phyloP scores from a whole-genome alignment of 2,329 filamentous ascomycete genomes.

The Ophiosphaerella herpotricha region DNA sequence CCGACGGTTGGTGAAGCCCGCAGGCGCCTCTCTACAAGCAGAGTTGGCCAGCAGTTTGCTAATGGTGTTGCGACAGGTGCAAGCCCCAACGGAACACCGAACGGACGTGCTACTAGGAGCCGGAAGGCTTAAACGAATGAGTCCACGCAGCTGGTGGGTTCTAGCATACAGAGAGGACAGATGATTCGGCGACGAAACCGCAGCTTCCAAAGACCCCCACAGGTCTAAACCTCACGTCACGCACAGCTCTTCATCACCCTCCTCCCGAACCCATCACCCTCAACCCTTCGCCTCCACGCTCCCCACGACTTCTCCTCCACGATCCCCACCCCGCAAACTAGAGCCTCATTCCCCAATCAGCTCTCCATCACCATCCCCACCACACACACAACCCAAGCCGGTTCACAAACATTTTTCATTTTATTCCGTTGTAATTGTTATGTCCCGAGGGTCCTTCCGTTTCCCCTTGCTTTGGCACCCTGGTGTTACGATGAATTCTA shows the following conservation, averaged over 20 bases:
- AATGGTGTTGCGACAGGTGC: constrained; percentile 48
- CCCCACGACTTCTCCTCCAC: background rate
- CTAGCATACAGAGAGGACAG: constrained; percentile 1
- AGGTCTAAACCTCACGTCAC: background rate
- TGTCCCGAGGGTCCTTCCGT: constrained; percentile 14
- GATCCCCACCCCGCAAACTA: background rate
- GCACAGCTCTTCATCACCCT: background rate
- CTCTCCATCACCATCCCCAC: background rate
- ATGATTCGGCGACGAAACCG: background rate
- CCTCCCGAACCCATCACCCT: no score
- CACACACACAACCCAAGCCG: background rate
- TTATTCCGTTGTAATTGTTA: constrained; percentile 25
- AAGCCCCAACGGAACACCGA: constrained; percentile 60
- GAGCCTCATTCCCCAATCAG: background rate
- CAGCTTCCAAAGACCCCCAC: constrained; percentile 1
- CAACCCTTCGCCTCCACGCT: background rate
- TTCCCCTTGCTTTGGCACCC: constrained; percentile 8
- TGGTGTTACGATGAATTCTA: constrained; percentile 26
- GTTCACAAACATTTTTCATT: constrained; percentile 15
- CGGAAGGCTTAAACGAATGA: constrained; percentile 66
- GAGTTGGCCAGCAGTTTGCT: constrained; percentile 41
- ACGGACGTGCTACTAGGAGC: constrained; percentile 66
- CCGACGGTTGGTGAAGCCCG: constrained; percentile 58
- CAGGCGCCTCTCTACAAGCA: constrained; percentile 54
- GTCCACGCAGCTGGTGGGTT: background rate